These are phyloP conservation scores for Colletotrichum horii DNA, from an alignment of 2,329 filamentous ascomycete species.

Conservation along the genomic window DNA sequence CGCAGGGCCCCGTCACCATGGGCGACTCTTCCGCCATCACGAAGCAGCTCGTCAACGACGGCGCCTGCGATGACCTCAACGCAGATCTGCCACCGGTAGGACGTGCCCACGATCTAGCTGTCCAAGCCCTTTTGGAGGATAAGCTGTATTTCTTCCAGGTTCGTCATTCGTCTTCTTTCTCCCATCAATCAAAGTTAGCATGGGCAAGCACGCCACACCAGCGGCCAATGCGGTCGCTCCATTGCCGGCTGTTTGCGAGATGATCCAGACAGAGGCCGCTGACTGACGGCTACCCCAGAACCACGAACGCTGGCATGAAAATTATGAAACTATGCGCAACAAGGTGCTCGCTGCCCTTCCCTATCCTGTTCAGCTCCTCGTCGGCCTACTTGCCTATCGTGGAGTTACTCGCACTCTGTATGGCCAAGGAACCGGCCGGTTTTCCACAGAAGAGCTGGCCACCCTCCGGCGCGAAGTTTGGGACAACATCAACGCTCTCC, in stretches of 20 bases:
- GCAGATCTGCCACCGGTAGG: slow-evolving; percentile 39
- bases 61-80: slow-evolving; percentile 54
- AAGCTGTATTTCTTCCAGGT: slow-evolving; percentile 59
- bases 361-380: slow-evolving; percentile 53
- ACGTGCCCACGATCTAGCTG: slow-evolving; percentile 53
- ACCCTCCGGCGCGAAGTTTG: no score
- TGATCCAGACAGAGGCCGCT: not conserved
- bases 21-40: slow-evolving; percentile 62
- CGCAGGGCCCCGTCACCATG: slow-evolving; percentile 28
- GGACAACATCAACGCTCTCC: no score
- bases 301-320: slow-evolving; percentile 62
- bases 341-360: slow-evolving; percentile 52
- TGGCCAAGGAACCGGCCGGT: slow-evolving; percentile 57
- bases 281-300: slow-evolving; percentile 30
- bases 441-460: no score
- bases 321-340: slow-evolving; percentile 64
- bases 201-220: no score
- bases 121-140: slow-evolving; percentile 63
- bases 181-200: no score
- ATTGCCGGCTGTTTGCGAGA: not conserved
- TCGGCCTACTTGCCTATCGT: slow-evolving; percentile 58
- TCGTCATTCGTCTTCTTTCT: no score
- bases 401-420: slow-evolving; percentile 48
- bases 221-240: no score
- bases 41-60: slow-evolving; percentile 44